Conservation (phyloP, 2,329 filamentous ascomycete species). For the Curvularia hawaiiensis region DNA sequence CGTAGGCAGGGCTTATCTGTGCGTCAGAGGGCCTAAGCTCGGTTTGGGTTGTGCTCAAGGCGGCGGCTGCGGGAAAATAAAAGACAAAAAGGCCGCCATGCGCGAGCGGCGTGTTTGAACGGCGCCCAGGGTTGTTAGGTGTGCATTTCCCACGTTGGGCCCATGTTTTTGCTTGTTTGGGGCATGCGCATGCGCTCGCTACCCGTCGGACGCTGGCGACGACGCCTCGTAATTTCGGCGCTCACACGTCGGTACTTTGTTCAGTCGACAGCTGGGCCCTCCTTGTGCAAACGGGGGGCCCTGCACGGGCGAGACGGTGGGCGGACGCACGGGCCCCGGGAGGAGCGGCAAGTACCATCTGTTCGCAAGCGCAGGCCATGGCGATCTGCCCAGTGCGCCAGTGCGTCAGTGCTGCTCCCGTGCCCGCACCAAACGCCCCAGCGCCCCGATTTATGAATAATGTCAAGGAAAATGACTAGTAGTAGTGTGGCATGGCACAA, state of each 20-base stretch:
- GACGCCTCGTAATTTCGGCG: background rate
- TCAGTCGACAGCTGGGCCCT: background rate
- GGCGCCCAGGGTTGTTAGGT: background rate
- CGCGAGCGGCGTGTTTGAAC: background rate
- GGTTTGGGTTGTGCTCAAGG: background rate
- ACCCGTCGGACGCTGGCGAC: background rate
- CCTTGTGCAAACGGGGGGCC: conserved; percentile 1
- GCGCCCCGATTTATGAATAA: background rate
- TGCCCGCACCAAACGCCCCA: conserved; percentile 1
- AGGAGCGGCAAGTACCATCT: conserved; percentile 24
- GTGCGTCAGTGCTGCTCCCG: conserved; percentile 10
- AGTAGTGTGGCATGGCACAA: conserved; percentile 8
- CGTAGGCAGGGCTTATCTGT: background rate
- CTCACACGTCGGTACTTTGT: background rate
- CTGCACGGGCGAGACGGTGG: background rate
- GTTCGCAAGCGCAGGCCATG: conserved; percentile 20
- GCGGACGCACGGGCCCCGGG: background rate
- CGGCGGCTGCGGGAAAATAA: background rate
- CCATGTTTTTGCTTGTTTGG: background rate
- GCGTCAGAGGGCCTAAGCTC: background rate
- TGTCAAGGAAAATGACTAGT: conserved; percentile 4
- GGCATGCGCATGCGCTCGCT: background rate
- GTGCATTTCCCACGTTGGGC: background rate
- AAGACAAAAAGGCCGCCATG: background rate
- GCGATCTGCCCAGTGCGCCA: conserved; percentile 5